Percentiles rank a stretch among this genome's conserved stretches.
These are phyloP conservation scores for Phialophora verrucosa DNA, from an alignment of 2,329 filamentous ascomycete species.

Conservation along the genomic window DNA sequence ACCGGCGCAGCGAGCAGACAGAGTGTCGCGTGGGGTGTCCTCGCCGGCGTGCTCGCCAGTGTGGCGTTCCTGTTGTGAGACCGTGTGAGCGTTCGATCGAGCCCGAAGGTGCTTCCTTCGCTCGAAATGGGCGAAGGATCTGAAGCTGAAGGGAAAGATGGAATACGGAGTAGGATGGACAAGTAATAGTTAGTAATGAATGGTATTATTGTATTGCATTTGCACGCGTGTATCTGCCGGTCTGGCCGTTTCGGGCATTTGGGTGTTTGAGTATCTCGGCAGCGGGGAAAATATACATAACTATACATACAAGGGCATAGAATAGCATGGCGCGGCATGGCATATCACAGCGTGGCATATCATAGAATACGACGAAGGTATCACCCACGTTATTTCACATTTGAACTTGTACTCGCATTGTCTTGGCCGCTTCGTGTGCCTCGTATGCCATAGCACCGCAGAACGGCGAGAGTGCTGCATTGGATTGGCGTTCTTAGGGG, in stretches of 20 bases:
- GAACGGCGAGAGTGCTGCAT: background rate
- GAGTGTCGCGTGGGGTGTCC: constrained; percentile 38
- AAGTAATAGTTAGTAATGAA: constrained; percentile 1
- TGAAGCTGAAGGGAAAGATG: background rate
- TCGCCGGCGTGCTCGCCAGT: constrained; percentile 32
- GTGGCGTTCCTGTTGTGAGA: constrained; percentile 31
- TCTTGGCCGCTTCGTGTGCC: background rate
- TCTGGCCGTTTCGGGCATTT: background rate
- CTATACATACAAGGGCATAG: too few species aligned
- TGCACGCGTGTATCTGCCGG: background rate
- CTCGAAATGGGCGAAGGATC: background rate
- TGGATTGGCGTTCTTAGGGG: background rate
- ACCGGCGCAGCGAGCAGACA: constrained; percentile 43
- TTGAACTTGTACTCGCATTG: background rate
- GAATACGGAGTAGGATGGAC: background rate
- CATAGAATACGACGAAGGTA: background rate
- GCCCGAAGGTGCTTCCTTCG: background rate
- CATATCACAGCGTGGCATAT: background rate
- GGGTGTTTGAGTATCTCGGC: background rate
- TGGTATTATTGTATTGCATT: background rate
- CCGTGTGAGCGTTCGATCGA: background rate
- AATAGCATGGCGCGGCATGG: background rate
- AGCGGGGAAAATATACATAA: background rate
- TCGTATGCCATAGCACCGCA: background rate
- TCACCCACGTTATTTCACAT: background rate